Conservation (phyloP, 2,329 filamentous ascomycete genomes). For the Malbranchea cinnamomea region DNA sequence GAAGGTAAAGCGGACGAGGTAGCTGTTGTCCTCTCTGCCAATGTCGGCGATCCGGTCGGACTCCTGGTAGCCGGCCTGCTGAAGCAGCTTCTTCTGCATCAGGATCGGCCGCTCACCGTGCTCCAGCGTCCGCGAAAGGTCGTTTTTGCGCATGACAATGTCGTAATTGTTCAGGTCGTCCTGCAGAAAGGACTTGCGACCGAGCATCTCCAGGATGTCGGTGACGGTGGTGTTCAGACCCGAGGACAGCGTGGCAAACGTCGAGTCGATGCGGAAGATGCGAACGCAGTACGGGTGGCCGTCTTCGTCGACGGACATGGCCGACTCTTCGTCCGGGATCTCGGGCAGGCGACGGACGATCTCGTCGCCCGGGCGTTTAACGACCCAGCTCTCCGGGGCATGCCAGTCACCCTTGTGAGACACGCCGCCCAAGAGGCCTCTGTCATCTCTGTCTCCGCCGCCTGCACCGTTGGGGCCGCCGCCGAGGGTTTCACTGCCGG, state of each 20-base stretch:
- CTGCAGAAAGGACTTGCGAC: constrained; percentile 85
- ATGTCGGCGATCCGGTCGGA: constrained; percentile 82
- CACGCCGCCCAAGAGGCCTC: constrained; percentile 15
- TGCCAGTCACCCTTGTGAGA: constrained; percentile 54
- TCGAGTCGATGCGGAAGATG: constrained; percentile 84
- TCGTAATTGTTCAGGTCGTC: constrained; percentile 89
- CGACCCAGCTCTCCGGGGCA: constrained; percentile 92
- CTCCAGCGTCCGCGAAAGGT: constrained; percentile 67
- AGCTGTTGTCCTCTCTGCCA: constrained; percentile 92
- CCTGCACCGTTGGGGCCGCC: constrained; percentile 21
- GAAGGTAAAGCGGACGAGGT: constrained; percentile 91
- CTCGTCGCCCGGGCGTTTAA: constrained; percentile 45
- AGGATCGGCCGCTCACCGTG: constrained; percentile 68
- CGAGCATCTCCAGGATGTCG: constrained; percentile 77
- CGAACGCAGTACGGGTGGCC: constrained; percentile 75
- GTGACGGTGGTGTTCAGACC: constrained; percentile 68
- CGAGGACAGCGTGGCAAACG: constrained; percentile 83
- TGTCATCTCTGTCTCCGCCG: constrained; percentile 9
- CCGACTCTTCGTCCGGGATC: constrained; percentile 53
- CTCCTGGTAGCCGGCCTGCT: constrained; percentile 82
- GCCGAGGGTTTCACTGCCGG: constrained; percentile 15
- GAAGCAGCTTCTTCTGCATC: constrained; percentile 79
- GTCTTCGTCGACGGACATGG: constrained; percentile 58
- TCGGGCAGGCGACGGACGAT: constrained; percentile 19
- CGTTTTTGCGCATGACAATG: constrained; percentile 87